Conservation (phyloP, 2,329 filamentous ascomycete species). For the Aspergillus oerlinghausenensis region DNA sequence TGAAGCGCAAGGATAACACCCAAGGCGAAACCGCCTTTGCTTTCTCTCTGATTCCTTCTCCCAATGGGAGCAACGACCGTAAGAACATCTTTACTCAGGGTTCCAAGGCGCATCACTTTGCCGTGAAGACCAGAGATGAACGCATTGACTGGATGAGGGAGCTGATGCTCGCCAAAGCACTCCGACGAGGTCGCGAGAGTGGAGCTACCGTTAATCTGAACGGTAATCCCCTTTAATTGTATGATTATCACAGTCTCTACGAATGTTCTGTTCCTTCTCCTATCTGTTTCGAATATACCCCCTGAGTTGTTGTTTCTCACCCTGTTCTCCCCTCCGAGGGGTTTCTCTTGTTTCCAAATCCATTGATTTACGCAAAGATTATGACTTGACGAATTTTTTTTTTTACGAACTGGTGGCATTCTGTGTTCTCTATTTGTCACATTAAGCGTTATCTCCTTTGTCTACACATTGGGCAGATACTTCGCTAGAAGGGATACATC, state of each 20-base stretch:
- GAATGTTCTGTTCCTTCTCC: too few species aligned
- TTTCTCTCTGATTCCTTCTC: conserved; percentile 40
- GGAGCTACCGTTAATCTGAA: conserved; percentile 66
- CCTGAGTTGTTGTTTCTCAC: too few species aligned
- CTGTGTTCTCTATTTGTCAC: not conserved
- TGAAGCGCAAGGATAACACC: conserved; percentile 39
- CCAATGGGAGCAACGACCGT: conserved; percentile 36
- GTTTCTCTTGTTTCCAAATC: too few species aligned
- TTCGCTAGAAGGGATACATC: conserved; percentile 8
- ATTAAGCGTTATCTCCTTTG: conserved; percentile 1
- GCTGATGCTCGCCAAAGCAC: conserved; percentile 44
- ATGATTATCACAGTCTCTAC: not conserved
- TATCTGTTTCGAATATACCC: conserved; percentile 25
- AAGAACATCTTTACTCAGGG: conserved; percentile 41
- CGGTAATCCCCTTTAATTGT: conserved; percentile 12
- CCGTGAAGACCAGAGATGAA: conserved; percentile 79
- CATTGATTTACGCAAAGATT: not conserved
- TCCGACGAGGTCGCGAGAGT: conserved; percentile 27
- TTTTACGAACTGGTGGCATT: conserved; percentile 1
- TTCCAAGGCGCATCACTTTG: conserved; percentile 89
- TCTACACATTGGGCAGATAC: conserved; percentile 2
- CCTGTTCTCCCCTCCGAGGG: too few species aligned
- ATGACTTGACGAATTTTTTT: conserved; percentile 5
- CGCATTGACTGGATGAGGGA: conserved; percentile 78
- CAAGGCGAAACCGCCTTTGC: conserved; percentile 33